A percentile compares a stretch with the other conserved stretches of the same genome.
Conservation (phyloP, 768 basidiomycete species). For the Lyophyllum decastes region DNA sequence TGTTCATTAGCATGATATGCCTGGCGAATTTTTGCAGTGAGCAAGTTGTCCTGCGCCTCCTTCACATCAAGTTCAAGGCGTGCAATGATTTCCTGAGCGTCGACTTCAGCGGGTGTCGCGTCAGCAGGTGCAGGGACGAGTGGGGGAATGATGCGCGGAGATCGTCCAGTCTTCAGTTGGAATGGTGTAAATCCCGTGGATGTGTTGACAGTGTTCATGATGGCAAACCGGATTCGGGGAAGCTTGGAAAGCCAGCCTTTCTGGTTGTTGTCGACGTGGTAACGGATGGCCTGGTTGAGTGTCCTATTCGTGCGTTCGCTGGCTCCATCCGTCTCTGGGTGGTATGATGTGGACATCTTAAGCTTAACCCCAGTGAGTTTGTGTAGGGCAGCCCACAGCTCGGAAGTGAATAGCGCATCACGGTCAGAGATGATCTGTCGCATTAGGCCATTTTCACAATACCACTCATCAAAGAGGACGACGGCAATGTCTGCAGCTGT, state of each 20-base stretch:
- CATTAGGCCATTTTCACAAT: constrained; percentile 33
- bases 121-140: constrained; percentile 1
- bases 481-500: constrained; percentile 20
- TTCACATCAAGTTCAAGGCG: constrained; percentile 12
- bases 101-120: neutral
- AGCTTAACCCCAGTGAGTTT: constrained; percentile 28
- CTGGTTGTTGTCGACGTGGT: constrained; percentile 30
- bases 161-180: constrained; percentile 23
- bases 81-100: neutral
- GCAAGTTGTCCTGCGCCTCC: constrained; percentile 34
- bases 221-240: constrained; percentile 27
- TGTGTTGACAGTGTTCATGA: constrained; percentile 34
- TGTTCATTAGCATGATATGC: constrained; percentile 29
- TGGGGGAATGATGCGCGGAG: constrained; percentile 28
- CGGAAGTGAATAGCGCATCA: constrained; percentile 22
- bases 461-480: constrained; percentile 30
- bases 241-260: constrained; percentile 29
- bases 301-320: constrained; percentile 37
- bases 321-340: constrained; percentile 39
- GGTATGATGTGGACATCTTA: constrained; percentile 35
- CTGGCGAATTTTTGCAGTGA: constrained; percentile 27
- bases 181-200: constrained; percentile 34
- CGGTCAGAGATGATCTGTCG: constrained; percentile 30
- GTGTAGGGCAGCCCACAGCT: constrained; percentile 33
- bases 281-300: constrained; percentile 27